Evolutionary conservation across 306 rosid species (phyloP), one percentile per base, ranked within the genome.

Genomic region (Dalbergia oliveri): DNA sequence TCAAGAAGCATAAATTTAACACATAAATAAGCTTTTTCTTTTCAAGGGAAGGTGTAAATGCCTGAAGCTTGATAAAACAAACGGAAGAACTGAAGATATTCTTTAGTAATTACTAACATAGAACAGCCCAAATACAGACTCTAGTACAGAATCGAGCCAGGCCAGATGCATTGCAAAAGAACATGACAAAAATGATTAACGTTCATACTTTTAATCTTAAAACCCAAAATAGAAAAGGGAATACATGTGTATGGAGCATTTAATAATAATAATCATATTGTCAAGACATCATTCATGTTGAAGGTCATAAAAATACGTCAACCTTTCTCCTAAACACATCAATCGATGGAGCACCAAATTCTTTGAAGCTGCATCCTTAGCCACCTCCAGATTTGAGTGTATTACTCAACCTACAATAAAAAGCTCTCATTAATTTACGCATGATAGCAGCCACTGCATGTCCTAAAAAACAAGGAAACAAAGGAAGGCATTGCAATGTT

Each of bases 321-420:
- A 71, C 75, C 78, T 37, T 3, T 37, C 70, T 14, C 64, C 81
- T 62, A 37, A 66, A 43, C 67, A 39, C 72, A 72, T 71, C 73
- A 58, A 21, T 49, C 54, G 8, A 60, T 53, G 69, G 83, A 35
- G 83, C 80, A 76, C 77, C 66, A 8, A 34, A 60, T 72, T 77
- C 80, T 64, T 78, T 15, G 14, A 60, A 56, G 56, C 47, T 26
- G 44, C 50, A 19, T 66, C 16, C n/a, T 83, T 88, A 91, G 84
- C 90, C 87, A 81, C 97, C 88, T 76, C 97, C 93, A 58, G 97
- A 73, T 79, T 89, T 91, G 69, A 91, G 90, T 11, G 89, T 86
- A 86, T 88, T 88, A 69, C 97, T 91, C 88, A 91, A 82, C 97
- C 97, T 91, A 59, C 89, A 85, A 66, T 44, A 76, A 31, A 59